Base-by-base conservation (phyloP, 2,329 filamentous ascomycete species). In the Cercospora citrullina region DNA sequence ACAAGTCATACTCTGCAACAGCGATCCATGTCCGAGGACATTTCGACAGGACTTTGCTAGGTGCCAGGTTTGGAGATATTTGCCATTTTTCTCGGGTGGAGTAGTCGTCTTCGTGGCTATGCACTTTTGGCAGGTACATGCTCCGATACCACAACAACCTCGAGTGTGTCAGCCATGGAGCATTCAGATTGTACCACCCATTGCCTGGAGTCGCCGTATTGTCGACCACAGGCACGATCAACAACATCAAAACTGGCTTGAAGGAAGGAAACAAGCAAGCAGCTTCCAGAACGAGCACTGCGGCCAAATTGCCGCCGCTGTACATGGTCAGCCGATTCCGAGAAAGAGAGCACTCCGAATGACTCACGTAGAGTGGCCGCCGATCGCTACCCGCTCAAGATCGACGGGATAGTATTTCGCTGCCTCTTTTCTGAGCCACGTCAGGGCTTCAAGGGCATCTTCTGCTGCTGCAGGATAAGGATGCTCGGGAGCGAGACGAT, bases 401-500 rank as follows among this genome's bases (percentile, higher is more conserved):
- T 72, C 71, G 26, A 72, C 21, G 10, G 62, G 66, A 21, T 71
- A 69, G 39, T 55, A 60, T 6, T 67, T 63, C 1, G 66, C 63
- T 30, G 69, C 71, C 31, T 68, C 60, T 45, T 69, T 69, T 45
- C 69, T 63, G 4, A 72, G 61, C 81, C 81, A 84, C 73, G 80
- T 73, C 65, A 84, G 70, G 4, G 80, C 79, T 73, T 84, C 82
- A 76, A 79, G 82, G 16, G 78, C 77, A 71, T 84, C 82, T 59
- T 81, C 74, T 16, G 79, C 75, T 23, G 80, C 78, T 2, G 77
- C 77, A 2, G 83, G 83, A 70, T 84, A 85, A 7, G 78, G 77
- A 69, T 81, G 69, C 64, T 84, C 81, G 0, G 83, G 83, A 1
- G 82, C 82, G 16, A 84, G 77, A 65, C 80, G 76, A 68, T 82